Percentiles rank a stretch among this genome's conserved stretches.
Conservation (phyloP, 257 asterid species). For the Leptodermis oblonga region DNA sequence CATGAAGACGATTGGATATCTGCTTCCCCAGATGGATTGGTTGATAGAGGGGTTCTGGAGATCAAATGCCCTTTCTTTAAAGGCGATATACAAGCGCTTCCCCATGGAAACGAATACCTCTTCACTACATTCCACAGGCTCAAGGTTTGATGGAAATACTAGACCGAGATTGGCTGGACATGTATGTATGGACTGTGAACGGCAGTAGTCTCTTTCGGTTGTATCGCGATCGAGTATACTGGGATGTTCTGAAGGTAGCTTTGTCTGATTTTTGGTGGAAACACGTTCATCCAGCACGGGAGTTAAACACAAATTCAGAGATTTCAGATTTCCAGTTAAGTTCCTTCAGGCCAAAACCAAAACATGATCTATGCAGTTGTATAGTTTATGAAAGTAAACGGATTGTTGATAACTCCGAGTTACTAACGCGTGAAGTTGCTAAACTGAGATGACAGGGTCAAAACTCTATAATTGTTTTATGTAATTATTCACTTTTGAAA, state of each 20-base stretch:
- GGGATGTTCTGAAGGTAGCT: slow-evolving; percentile 53
- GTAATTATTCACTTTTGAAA: no score
- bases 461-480: no score
- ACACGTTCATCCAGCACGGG: slow-evolving; percentile 79
- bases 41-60: slow-evolving; percentile 69
- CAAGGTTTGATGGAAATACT: slow-evolving; percentile 90
- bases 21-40: slow-evolving; percentile 81
- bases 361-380: slow-evolving; percentile 40
- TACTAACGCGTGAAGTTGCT: slow-evolving; percentile 52
- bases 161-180: slow-evolving; percentile 85
- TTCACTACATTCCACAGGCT: slow-evolving; percentile 80
- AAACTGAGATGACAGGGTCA: no score
- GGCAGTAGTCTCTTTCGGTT: slow-evolving; percentile 85
- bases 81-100: slow-evolving; percentile 40
- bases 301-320: slow-evolving; percentile 30
- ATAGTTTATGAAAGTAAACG: slow-evolving; percentile 53
- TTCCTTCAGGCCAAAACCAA: slow-evolving; percentile 50
- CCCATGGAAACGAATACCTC: slow-evolving; percentile 70
- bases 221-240: slow-evolving; percentile 54
- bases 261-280: slow-evolving; percentile 94
- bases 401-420: slow-evolving; percentile 44
- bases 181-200: slow-evolving; percentile 65
- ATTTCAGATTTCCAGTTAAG: slow-evolving; percentile 57
- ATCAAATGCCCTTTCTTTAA: slow-evolving; percentile 70
- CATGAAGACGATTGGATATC: slow-evolving; percentile 61